phyloP scores from a whole-genome alignment of 2,329 filamentous ascomycete species.

The Epichloe gansuensis region DNA sequence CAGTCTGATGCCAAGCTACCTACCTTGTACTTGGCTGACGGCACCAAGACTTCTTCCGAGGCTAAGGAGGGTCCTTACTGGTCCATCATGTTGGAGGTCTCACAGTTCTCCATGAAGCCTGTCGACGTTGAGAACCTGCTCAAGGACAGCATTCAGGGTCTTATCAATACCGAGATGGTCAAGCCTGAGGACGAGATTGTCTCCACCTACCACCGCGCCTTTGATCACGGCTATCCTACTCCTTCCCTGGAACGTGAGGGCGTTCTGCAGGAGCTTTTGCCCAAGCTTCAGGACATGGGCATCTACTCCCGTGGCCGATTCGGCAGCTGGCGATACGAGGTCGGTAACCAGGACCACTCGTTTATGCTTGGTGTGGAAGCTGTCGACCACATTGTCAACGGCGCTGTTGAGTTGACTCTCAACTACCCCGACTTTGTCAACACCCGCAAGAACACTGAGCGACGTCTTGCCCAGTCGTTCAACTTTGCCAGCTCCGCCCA shows the following conservation, averaged over 20 bases:
- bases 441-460: constrained; percentile 46
- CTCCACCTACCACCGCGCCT: constrained; percentile 93
- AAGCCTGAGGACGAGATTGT: constrained; percentile 85
- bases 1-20: constrained; percentile 69
- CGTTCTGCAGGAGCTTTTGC: constrained; percentile 81
- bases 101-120: constrained; percentile 89
- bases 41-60: constrained; percentile 62
- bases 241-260: constrained; percentile 90
- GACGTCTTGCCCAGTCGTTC: constrained; percentile 32
- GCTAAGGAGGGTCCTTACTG: constrained; percentile 89
- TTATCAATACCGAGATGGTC: constrained; percentile 97
- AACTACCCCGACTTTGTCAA: constrained; percentile 98
- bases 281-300: constrained; percentile 78
- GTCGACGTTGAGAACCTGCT: constrained; percentile 78
- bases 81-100: constrained; percentile 99
- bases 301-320: constrained; percentile 96
- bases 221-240: constrained; percentile 97
- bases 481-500: constrained; percentile 20
- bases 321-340: constrained; percentile 96
- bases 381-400: constrained; percentile 78
- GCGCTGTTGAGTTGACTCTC: constrained; percentile 79
- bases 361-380: constrained; percentile 97
- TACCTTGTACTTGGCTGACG: constrained; percentile 74
- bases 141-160: constrained; percentile 84
- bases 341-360: constrained; percentile 91